phyloP scores from a whole-genome alignment of 164 flowering plant genomes.

The Stephania cephalantha region DNA sequence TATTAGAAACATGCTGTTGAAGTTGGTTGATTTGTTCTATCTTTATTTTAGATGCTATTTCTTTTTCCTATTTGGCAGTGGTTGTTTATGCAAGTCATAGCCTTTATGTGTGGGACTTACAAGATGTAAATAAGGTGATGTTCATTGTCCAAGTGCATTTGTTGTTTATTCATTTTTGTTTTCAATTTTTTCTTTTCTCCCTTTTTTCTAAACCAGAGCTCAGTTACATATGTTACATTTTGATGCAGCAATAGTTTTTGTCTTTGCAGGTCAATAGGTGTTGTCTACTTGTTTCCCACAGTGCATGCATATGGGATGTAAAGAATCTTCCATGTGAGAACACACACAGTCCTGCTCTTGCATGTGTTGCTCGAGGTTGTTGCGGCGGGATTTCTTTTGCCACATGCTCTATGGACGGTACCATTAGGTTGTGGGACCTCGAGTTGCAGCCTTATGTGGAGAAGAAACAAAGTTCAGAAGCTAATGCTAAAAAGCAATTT shows the following conservation, averaged over 20 bases:
- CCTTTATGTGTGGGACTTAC: constrained; percentile 60
- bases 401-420: constrained; percentile 76
- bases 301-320: constrained; percentile 73
- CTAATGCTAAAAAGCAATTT: constrained; percentile 6
- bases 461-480: constrained; percentile 12
- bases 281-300: constrained; percentile 53
- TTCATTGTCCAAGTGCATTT: constrained; percentile 1
- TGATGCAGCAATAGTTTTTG: constrained; percentile 5
- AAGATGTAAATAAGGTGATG: constrained; percentile 44
- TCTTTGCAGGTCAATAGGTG: constrained; percentile 50
- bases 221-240: background rate
- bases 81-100: constrained; percentile 70
- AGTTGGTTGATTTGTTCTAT: background rate
- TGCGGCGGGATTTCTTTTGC: constrained; percentile 69
- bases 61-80: constrained; percentile 38
- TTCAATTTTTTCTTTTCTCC: background rate
- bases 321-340: constrained; percentile 56
- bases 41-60: background rate
- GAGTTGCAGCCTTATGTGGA: constrained; percentile 24
- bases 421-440: constrained; percentile 71
- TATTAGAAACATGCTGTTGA: background rate
- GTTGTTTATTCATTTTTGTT: background rate
- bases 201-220: background rate
- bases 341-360: constrained; percentile 53
- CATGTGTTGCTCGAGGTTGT: constrained; percentile 63